Base-by-base conservation (phyloP, 306 rosid genomes). In the Fragaria ananassa region DNA sequence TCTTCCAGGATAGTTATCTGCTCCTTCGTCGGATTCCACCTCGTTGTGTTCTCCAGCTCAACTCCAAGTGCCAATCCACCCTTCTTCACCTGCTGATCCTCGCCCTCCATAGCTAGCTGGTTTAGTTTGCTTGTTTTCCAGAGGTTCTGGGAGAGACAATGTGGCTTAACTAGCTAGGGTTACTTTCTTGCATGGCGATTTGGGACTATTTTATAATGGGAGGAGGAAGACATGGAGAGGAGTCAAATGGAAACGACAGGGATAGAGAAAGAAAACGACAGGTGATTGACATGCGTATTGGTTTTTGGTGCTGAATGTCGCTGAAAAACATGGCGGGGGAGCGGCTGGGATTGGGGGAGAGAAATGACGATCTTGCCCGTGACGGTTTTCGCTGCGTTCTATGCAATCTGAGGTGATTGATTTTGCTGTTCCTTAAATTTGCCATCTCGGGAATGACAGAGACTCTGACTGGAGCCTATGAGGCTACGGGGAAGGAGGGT, bases 11-110 rank as follows among this genome's bases (percentile, higher is more conserved):
- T 61, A 45, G 61, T 81, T 83, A 94, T 86, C 74, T 94, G 98
- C 87, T 95, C 98, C 78, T 90, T 95, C 0, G 96, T 92, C 42
- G 98, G 98, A 75, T 85, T 95, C 98, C 98, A 95, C 66, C 98
- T 70, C 2, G 15, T 21, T 3, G 88, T 88, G 56, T 78, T 85
- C 64, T 34, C 82, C 60, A 71, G 76, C 14, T 15, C 71, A 42
- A 31, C 11, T 68, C 25, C 34, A 57, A 25, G 61, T 0, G 56
- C 77, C 12, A 35, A 12, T 34, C 75, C 84, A 15, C 45, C 68
- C 2, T 19, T 73, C 37, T 49, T 44, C n/a, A 64, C 45, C 53
- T 0, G 41, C 75, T 1, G 53, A 12, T 21, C 72, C 76, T 64
- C 68, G 23, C 58, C 76, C 51, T 84, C 90, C 87, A 83, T 85